Evolutionary conservation across 257 asterid genomes (phyloP).

Genomic region (Datura wrightii): DNA sequence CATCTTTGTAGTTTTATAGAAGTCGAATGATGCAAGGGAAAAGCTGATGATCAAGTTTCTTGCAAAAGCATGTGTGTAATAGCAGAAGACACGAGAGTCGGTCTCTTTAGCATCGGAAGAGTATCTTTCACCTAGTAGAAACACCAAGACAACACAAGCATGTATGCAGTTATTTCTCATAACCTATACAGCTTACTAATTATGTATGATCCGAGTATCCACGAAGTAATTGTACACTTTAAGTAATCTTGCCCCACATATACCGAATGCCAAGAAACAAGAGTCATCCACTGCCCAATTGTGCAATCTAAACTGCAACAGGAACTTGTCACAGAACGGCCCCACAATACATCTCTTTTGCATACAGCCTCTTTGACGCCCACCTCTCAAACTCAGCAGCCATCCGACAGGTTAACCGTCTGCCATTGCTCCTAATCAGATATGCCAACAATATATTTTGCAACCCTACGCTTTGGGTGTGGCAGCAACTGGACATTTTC

Average conservation of each 20-base stretch:
- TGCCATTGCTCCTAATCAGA: constrained; percentile 17
- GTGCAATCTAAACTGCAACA: background rate
- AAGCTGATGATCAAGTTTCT: constrained; percentile 19
- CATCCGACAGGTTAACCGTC: constrained; percentile 7
- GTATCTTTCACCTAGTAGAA: constrained; percentile 19
- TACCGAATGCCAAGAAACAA: constrained; percentile 19
- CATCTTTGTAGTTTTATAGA: background rate
- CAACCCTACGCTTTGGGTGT: constrained; percentile 55
- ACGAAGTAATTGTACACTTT: background rate
- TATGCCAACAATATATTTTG: background rate
- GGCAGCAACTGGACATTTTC: constrained; percentile 86
- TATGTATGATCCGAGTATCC: constrained; percentile 1
- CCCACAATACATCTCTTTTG: background rate
- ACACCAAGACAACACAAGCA: constrained; percentile 16
- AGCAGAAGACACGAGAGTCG: background rate
- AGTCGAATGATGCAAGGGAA: background rate
- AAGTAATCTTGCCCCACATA: background rate
- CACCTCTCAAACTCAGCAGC: background rate
- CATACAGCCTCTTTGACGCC: background rate
- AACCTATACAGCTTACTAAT: constrained; percentile 17
- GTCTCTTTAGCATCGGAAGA: background rate
- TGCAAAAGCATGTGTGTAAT: background rate
- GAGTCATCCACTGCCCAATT: background rate
- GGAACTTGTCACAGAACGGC: background rate
- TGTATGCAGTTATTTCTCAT: constrained; percentile 21